Evolutionary conservation across 371 early-diverging fungal genomes (phyloP), one percentile per base, ranked within the genome.

Genomic region (Lichtheimia corymbifera): DNA sequence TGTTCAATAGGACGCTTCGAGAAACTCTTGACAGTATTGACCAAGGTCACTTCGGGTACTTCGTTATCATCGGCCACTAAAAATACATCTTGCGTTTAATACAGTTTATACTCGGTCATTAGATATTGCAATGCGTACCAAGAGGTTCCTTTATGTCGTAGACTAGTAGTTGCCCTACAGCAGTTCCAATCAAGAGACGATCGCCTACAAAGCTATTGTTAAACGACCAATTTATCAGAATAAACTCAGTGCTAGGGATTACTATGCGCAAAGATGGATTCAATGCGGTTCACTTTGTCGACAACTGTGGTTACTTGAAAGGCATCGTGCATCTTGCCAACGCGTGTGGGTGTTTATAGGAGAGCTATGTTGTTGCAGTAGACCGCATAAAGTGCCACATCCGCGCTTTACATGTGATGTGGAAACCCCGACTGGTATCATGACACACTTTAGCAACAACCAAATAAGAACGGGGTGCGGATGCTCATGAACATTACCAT

Each of bases 1-100:
- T 90, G 90, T 57, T 91, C 92, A 50, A 93, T 86, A 9, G 90
- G 76, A 47, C 78, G 81, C 57, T 85, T 86, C 15, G 90, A 85
- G 68, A 93, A 91, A 9, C 70, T 79, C 68, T 91, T 91, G 53
- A 82, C 76, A 0, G 91, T 88, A 53, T 90, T 85, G 7, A 77
- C 70, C 43, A 91, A 76, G 0, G 80, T 82, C 1, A 87, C 86
- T 51, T 73, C 72, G 24, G 80, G 78, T 5, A 73, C 61, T 52
- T 85, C 76, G 41, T 83, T 82, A 43, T 75, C 77, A 43, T 76
- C 82, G 7, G 79, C 82, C 59, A 81, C 82, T 81, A 66, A 4
- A 50, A 4, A 50, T 15, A 14, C 22, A 15, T 47, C 14, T 5
- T 9, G 14, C 47, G 47, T 45, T 18, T 22, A 47, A 5, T 7